Evolutionary conservation across 306 rosid species (phyloP), one percentile per base, ranked within the genome.

Genomic region (Cicer cuneatum): DNA sequence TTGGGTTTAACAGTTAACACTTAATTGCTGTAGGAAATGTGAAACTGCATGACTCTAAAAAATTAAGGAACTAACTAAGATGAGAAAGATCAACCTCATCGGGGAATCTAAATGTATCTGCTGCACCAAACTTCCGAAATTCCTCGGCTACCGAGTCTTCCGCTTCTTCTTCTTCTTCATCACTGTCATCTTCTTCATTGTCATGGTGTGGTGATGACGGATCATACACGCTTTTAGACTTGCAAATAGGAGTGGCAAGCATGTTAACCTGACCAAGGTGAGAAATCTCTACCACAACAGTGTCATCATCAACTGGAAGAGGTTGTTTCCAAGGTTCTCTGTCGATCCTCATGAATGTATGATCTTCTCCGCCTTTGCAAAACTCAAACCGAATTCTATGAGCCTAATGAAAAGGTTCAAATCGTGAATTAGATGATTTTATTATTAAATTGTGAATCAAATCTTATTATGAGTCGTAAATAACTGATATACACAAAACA

Each of bases 311-410:
- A n/a, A 69, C 85, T 7, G 97, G 96, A 71, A 94, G 89, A 60
- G 96, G 96, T 78, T 94, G 99, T 85, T 89, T 94, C 99, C 99
- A 94, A 16, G 99, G 96, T 73, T 94, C 99, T 24, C 99, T 96
- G 39, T 94, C 99, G 7, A 92, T 92, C 83, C 96, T 85, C 99
- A 94, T 92, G 87, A 54, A 94, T 2, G 97, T 92, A 57, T 87
- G 89, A 78, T 90, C 90, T 10, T 84, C 75, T 35, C 84, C 89
- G 14, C 90, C 96, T 85, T 87, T 94, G 71, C 80, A 86, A 76
- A 94, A 94, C 83, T 85, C 87, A 43, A 94, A 90, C 41, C 93
- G 83, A 81, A 94, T 90, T 69, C 96, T 83, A 68, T 66, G 88
- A 9, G 89, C 97, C 99, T 94, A 48, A 41, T 66, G 43, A 53